Evolutionary conservation across 495 filamentous ascomycete genomes (phyloP).

Genomic region (Annulohypoxylon moriforme): DNA sequence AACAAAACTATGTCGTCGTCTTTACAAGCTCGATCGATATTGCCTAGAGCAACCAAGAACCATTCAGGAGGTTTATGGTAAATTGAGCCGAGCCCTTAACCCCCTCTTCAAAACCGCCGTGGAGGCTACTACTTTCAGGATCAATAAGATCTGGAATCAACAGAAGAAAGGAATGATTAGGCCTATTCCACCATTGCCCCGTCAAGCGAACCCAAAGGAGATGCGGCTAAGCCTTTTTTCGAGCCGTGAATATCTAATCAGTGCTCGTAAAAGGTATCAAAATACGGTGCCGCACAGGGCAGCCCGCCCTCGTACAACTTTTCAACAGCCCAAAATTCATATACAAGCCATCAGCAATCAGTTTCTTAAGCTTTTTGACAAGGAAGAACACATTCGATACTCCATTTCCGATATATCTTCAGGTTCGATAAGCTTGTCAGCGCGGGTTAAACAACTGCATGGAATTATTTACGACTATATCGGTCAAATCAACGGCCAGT

Average conservation of each 20-base stretch:
- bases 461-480: conserved; percentile 55
- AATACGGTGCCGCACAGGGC: neutral
- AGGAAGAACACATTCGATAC: conserved; percentile 15
- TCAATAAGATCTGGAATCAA: conserved; percentile 40
- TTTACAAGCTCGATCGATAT: conserved; percentile 67
- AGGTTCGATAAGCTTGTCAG: neutral
- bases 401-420: neutral
- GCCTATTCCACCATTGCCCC: conserved; percentile 55
- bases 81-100: neutral
- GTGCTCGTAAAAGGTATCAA: conserved; percentile 16
- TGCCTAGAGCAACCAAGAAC: conserved; percentile 9
- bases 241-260: conserved; percentile 54
- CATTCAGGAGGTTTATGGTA: conserved; percentile 18
- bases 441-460: conserved; percentile 49
- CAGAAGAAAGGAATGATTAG: conserved; percentile 44
- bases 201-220: conserved; percentile 41
- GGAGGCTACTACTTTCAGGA: conserved; percentile 7
- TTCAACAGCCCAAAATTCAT: conserved; percentile 11
- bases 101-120: conserved; percentile 35
- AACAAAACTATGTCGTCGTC: conserved; percentile 69
- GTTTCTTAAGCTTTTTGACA: conserved; percentile 19
- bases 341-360: conserved; percentile 21
- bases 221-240: conserved; percentile 53
- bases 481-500: conserved; percentile 48
- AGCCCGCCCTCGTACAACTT: neutral